A percentile compares a stretch with the other conserved stretches of the same genome.
phyloP scores from a whole-genome alignment of 345 rosid genomes.

The Pistacia atlantica region DNA sequence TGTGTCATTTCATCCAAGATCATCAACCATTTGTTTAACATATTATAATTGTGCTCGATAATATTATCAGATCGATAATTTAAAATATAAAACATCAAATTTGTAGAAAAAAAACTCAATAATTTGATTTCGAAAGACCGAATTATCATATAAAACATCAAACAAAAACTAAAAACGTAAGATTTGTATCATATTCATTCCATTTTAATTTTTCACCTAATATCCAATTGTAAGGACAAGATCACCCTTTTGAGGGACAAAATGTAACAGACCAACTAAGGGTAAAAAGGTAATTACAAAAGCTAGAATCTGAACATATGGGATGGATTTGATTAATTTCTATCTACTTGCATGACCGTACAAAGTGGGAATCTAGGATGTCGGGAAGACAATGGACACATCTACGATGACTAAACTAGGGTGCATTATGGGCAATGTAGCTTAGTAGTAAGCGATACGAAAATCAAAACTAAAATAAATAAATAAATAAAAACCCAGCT shows the following conservation, averaged over 20 bases:
- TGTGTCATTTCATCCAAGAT: not conserved
- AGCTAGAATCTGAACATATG: no score
- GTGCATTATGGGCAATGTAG: conserved; percentile 9
- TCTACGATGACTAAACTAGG: conserved; percentile 22
- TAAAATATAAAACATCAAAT: no score
- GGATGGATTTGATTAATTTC: not conserved
- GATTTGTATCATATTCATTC: not conserved
- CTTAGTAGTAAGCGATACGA: not conserved
- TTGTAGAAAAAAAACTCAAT: no score
- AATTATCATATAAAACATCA: no score
- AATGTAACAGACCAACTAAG: not conserved
- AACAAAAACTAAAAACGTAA: no score
- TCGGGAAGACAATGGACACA: conserved; percentile 6
- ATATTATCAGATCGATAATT: no score
- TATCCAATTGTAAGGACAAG: no score
- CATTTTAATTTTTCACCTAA: no score
- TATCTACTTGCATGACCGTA: not conserved
- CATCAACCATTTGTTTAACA: no score
- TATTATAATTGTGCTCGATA: no score
- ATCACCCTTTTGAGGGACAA: no score
- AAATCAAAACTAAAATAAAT: not conserved
- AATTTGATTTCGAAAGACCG: no score
- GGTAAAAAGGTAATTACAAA: not conserved
- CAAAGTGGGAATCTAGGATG: not conserved
- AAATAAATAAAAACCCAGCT: conserved; percentile 1